Conservation (phyloP, 2,329 filamentous ascomycete species). For the Aspergillus pseudotamarii region DNA sequence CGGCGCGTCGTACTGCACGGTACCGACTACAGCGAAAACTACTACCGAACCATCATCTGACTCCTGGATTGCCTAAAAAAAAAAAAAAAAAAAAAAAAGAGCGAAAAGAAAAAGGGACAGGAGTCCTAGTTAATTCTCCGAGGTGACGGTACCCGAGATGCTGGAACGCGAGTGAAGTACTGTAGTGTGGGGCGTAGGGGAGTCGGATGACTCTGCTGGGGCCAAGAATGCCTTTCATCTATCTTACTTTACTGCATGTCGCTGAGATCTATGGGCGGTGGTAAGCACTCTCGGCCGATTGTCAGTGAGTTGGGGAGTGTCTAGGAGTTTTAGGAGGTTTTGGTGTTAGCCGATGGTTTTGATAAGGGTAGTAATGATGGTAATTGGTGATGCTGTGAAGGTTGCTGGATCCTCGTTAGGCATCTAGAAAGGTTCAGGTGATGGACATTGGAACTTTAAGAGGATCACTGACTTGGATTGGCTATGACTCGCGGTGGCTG, state of each 20-base stretch:
- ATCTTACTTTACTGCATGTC: not conserved
- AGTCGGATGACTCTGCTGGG: slow-evolving; percentile 4
- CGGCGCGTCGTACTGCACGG: not conserved
- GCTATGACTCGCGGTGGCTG: not conserved
- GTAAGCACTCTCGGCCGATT: not conserved
- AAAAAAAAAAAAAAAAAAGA: not conserved
- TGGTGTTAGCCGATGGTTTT: not conserved
- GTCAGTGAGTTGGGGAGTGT: not conserved
- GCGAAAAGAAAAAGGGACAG: not conserved
- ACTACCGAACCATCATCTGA: not conserved
- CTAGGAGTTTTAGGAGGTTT: not conserved
- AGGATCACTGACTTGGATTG: not conserved
- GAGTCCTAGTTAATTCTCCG: not conserved
- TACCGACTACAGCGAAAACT: not conserved
- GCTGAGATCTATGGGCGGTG: not conserved
- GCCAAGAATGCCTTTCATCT: not conserved
- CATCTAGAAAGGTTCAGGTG: not conserved
- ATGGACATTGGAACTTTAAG: not conserved
- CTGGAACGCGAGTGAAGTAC: not conserved
- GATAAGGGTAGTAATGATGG: not conserved
- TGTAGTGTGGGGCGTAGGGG: not conserved
- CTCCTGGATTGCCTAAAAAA: not conserved
- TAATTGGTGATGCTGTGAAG: not conserved
- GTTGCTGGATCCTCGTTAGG: not conserved
- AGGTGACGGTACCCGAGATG: not conserved